Conservation (phyloP, 331 rosid species). For the Pyrus hybrid region DNA sequence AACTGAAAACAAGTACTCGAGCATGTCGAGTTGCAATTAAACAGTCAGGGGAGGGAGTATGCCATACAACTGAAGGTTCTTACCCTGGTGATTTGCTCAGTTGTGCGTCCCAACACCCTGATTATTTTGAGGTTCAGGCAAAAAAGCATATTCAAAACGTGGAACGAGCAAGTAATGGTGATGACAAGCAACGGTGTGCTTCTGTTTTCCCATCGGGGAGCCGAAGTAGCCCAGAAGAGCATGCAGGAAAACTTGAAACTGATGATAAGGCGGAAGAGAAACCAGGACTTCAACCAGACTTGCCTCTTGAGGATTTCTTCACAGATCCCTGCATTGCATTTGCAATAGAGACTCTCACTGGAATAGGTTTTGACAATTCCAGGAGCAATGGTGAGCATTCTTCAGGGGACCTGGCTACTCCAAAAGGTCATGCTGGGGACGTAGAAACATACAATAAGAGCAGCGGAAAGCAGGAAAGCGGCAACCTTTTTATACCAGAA, state of each 20-base stretch:
- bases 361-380: slow-evolving; percentile 30
- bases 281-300: slow-evolving; percentile 26
- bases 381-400: slow-evolving; percentile 16
- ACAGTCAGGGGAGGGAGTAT: slow-evolving; percentile 22
- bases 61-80: slow-evolving; percentile 17
- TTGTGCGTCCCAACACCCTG: slow-evolving; percentile 11
- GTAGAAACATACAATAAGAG: not conserved
- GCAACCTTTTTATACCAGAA: slow-evolving; percentile 1
- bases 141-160: slow-evolving; percentile 14
- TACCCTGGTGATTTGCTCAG: slow-evolving; percentile 9
- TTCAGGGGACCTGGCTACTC: slow-evolving; percentile 10
- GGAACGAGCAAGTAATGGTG: slow-evolving; percentile 4
- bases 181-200: not conserved
- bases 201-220: slow-evolving; percentile 12
- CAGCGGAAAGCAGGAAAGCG: not conserved
- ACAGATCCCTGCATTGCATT: slow-evolving; percentile 89
- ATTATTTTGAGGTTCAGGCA: slow-evolving; percentile 2
- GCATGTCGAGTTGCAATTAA: slow-evolving; percentile 27
- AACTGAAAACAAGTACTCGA: slow-evolving; percentile 36
- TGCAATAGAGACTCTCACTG: slow-evolving; percentile 79
- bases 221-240: slow-evolving; percentile 9
- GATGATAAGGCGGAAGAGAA: slow-evolving; percentile 20
- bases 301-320: slow-evolving; percentile 51
- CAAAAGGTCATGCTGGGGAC: not conserved
- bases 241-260: slow-evolving; percentile 8